Evolutionary conservation across 257 asterid genomes (phyloP), one percentile per base, ranked within the genome.

Genomic region (Przewalskia tangutica): DNA sequence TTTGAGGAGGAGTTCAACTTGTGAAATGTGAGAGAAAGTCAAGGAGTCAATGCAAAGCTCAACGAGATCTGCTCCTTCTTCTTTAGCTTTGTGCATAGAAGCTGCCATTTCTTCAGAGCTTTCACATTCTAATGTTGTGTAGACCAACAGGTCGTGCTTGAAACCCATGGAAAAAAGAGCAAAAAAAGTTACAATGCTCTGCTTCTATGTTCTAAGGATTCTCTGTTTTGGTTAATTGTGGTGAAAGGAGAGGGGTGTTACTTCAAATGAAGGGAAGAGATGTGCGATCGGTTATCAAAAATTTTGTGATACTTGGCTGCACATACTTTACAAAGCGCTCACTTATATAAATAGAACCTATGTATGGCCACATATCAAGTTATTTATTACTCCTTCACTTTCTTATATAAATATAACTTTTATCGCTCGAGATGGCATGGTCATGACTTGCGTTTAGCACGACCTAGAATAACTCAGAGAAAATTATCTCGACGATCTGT

Each of bases 11-110:
- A 34, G 78, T 63, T 85, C 88, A 40, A 90, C 59, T 67, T 91
- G 85, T 3, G 90, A 90, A 17, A 88, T 62, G 79, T 90, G 88
- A 71, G 91, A 83, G 85, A 85, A 89, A 34, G 89, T 82, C 68
- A 91, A 78, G 68, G 86, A 85, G 50, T 83, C 86, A 54, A 91
- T 65, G 82, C 92, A 89, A 20, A 91, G 88, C 77, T 91, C 95
- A 38, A 89, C 92, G 13, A 91, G 84, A 59, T 88, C 85, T 46
- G 95, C 95, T 77, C 95, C 95, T 88, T 90, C 88, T 82, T 81
- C 75, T 85, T 85, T 88, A 10, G 96, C 92, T 79, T 87, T 63
- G 58, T 77, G 70, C 88, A 90, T 89, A 3, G 84, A 70, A 36
- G 73, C 79, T 50, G 86, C 32, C 89, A 90, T 88, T 89, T 88